Base-by-base conservation (phyloP, 768 basidiomycete genomes). In the Inosperma sp. region DNA sequence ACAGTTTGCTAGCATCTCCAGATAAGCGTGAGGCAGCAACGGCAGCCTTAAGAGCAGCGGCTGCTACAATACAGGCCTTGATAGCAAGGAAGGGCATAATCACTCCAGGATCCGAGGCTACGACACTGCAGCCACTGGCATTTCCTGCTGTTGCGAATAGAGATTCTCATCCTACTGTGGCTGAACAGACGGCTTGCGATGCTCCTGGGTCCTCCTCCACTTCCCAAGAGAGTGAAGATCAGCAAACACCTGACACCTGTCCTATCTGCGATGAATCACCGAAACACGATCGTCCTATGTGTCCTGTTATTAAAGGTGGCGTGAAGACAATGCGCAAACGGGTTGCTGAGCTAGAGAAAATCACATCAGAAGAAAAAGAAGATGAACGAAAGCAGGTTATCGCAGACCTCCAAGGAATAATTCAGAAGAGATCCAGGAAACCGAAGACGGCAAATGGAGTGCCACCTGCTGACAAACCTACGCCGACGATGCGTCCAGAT, bases 201-300 rank as follows among this genome's bases (percentile, higher is more conserved):
- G n/a, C 39, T 41, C 39, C 39, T 17, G n/a, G 13, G 21, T 5
- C 39, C 21, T 39, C 37, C 16, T 39, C 39, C 5, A 23, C 5
- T 23, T 21, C 31, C 31, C 31, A 41, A 41, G 39, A 17, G 10
- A 19, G n/a, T 23, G 49, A 34, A 44, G 30, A 51, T 25, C 5
- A 29, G 36, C 19, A 13, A 22, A 25, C 47, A 16, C 40, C 41
- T 37, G 14, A 26, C 31, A 17, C 48, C 23, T 65, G 82, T 53
- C 74, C 74, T 33, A 64, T 80, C 17, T 84, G 82, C 62, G 63
- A 66, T 16, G 62, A 62, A 37, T 54, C 56, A 4, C 73, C 77
- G 6, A 66, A 69, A 31, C 83, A 84, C 54, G 64, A 70, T 46
- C 75, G 73, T n/a, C 69, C 69, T 43, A 62, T 62, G 36, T 84